Evolutionary conservation across 352 stramenopile species (phyloP), one percentile per base, ranked within the genome.

Genomic region (Phytopythium delawarense): DNA sequence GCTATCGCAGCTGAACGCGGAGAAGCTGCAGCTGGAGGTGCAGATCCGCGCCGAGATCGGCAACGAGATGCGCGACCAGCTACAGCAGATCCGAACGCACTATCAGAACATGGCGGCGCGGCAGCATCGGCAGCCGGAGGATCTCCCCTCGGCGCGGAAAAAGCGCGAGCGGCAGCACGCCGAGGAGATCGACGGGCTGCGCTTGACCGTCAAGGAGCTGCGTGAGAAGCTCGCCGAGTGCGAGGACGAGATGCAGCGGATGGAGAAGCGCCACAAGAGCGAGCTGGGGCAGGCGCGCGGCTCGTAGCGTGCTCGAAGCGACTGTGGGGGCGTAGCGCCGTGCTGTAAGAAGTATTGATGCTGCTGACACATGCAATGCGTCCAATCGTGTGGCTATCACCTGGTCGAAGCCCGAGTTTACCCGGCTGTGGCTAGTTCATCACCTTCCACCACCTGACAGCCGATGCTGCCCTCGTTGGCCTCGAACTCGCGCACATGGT

Each of bases 161-260:
- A 50, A 72, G 49, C 69, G 72, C 7, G 68, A 80, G 60, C 68
- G 69, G n/a, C 63, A 72, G 49, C 72, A 73, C 11, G 65, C 61
- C 9, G 67, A 84, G 50, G 80, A 92, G 63, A 78, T 69, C 32
- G 65, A 83, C 20, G 71, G 70, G 35, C 69, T 95, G 53, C 78
- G 84, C 28, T 52, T 76, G 2, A 78, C 91, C 40, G 74, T 95
- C 25, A 67, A 79, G 4, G 71, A 86, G 58, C 61, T 91, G 13
- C 82, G 87, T 58, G 71, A 85, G 59, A 87, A 90, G 62, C 69
- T 91, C 6, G 69, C 59, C 28, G 85, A 94, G 59, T 91, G 82
- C 32, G 85, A 94, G 59, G 85, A 94, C n/a, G 85, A 94, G 67
- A 94, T 94, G 48, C 75, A 78, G 56, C 79, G 85, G 40, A 88